A percentile compares a stretch with the other conserved stretches of the same genome.
Evolutionary conservation across 2,329 filamentous ascomycete genomes (phyloP).

Genomic region (Blumeriella jaapii): DNA sequence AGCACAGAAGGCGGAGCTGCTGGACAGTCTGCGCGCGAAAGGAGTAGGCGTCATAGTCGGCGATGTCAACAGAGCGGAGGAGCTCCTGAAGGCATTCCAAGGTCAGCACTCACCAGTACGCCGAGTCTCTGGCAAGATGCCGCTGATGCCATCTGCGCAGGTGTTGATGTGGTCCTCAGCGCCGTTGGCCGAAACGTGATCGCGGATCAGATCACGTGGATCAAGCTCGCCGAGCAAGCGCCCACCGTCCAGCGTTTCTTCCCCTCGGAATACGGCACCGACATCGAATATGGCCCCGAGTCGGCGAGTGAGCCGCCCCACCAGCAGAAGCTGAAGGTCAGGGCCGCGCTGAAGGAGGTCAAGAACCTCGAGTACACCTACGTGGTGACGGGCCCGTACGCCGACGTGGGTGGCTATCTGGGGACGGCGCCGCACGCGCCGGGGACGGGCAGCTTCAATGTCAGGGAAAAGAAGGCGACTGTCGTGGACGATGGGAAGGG

Average conservation of each 20-base stretch:
- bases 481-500: slow-evolving; percentile 51
- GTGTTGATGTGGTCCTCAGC: slow-evolving; percentile 53
- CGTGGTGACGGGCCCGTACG: slow-evolving; percentile 59
- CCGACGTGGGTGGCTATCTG: slow-evolving; percentile 43
- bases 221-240: slow-evolving; percentile 46
- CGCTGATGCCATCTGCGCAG: slow-evolving; percentile 15
- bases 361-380: slow-evolving; percentile 50
- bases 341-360: slow-evolving; percentile 43
- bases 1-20: slow-evolving; percentile 36
- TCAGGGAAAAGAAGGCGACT: slow-evolving; percentile 42
- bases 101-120: slow-evolving; percentile 8
- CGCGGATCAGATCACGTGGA: slow-evolving; percentile 47
- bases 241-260: slow-evolving; percentile 51
- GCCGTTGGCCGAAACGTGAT: slow-evolving; percentile 54
- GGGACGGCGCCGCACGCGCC: slow-evolving; percentile 9
- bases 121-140: slow-evolving; percentile 12
- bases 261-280: slow-evolving; percentile 42
- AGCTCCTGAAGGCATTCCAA: slow-evolving; percentile 44
- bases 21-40: slow-evolving; percentile 33
- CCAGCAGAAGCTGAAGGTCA: slow-evolving; percentile 58
- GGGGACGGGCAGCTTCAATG: slow-evolving; percentile 46
- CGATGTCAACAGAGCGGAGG: slow-evolving; percentile 38
- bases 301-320: slow-evolving; percentile 54
- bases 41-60: slow-evolving; percentile 45
- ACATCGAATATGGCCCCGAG: slow-evolving; percentile 42